Evolutionary conservation across 306 rosid genomes (phyloP), one percentile per base, ranked within the genome.

Genomic region (Glycine latifolia): DNA sequence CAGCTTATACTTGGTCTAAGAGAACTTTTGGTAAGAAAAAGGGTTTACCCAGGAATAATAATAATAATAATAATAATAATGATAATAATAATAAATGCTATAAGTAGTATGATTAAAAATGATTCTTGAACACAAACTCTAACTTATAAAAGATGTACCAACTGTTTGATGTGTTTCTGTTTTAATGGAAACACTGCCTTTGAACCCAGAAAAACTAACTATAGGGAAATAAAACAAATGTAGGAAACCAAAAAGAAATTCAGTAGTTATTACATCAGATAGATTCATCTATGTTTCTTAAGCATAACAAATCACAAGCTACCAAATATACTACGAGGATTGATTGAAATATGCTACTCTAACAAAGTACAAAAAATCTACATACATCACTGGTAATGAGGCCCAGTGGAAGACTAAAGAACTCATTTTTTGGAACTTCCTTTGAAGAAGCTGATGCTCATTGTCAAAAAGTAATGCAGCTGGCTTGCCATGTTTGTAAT

Each of bases 311-410:
- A 72, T 41, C 49, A 68, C 37, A 48, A 59, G 10, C 47, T 35
- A 48, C 67, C 12, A 71, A 10, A 67, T n/a, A 75, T 3, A 10
- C 55, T 55, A 67, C 72, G 67, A 65, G n/a, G 49, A 39, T 8
- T 48, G 55, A 78, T 63, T n/a, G 33, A 75, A 60, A 39, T 16
- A 70, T 49, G 43, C 63, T 61, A 12, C 49, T 13, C 65, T 46
- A 54, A 80, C 50, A 76, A 63, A 33, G 47, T 62, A 31, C 15
- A 16, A 56, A 83, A 50, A 43, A 82, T 8, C 58, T 17, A 33
- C 33, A 61, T 31, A 61, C 15, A 63, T 37, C 9, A 7, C 20
- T 35, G 4, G 41, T 7, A 60, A 31, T 9, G 4, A 37, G 48
- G 70, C 20, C 15, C 20, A 63, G 47, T 63, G 4, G 20, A 63